These are phyloP conservation scores for Cyberlindnera mycetangii DNA, from an alignment of 805 yeast species.

Conservation along the genomic window DNA sequence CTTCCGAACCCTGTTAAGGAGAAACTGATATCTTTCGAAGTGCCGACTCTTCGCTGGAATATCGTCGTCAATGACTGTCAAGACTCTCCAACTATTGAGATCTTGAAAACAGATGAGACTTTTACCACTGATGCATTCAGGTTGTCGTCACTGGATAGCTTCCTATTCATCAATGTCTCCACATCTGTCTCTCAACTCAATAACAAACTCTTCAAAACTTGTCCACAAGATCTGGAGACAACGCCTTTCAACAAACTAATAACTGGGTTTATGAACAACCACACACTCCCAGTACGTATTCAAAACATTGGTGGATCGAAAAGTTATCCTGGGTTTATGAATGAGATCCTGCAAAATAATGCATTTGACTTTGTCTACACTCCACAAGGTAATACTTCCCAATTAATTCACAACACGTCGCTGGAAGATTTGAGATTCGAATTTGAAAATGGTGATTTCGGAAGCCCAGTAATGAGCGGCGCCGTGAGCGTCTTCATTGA, in stretches of 20 bases:
- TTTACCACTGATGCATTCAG: slow-evolving; percentile 13
- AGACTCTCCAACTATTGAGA: slow-evolving; percentile 26
- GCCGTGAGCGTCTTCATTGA: slow-evolving; percentile 32
- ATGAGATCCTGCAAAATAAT: slow-evolving; percentile 19
- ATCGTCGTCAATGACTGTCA: slow-evolving; percentile 37
- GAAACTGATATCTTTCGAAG: slow-evolving; percentile 20
- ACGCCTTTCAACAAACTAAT: slow-evolving; percentile 19
- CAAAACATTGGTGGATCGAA: slow-evolving; percentile 23
- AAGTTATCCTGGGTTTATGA: slow-evolving; percentile 20
- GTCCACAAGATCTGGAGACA: slow-evolving; percentile 1
- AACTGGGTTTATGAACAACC: slow-evolving; percentile 17
- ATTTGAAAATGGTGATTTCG: slow-evolving; percentile 32
- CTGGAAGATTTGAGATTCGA: slow-evolving; percentile 36
- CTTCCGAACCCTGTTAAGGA: slow-evolving; percentile 25
- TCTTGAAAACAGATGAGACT: slow-evolving; percentile 24
- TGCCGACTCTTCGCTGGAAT: slow-evolving; percentile 39
- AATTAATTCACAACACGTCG: slow-evolving; percentile 35
- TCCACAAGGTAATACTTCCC: slow-evolving; percentile 13
- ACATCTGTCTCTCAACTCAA: slow-evolving; percentile 11
- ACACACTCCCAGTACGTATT: slow-evolving; percentile 19
- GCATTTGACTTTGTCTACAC: slow-evolving; percentile 17
- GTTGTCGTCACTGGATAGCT: slow-evolving; percentile 16
- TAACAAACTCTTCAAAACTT: slow-evolving; percentile 1
- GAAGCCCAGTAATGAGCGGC: slow-evolving; percentile 37
- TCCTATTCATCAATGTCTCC: slow-evolving; percentile 12